Percentiles rank a stretch among this genome's conserved stretches.
These are phyloP conservation scores for Mycena haematopus DNA, from an alignment of 768 basidiomycete species.

Conservation along the genomic window DNA sequence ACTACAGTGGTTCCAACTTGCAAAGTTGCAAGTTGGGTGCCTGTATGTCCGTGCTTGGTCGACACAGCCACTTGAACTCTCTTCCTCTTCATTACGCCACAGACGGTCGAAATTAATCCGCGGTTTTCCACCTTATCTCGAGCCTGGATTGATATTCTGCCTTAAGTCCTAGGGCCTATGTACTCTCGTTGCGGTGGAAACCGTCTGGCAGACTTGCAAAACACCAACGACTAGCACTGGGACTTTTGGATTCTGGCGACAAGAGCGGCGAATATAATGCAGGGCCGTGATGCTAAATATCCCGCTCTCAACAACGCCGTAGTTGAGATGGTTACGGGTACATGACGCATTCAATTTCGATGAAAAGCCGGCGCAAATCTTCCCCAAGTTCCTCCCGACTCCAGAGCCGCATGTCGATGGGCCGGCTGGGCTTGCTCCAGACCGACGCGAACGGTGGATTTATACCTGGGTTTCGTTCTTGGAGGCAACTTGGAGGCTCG, in stretches of 20 bases:
- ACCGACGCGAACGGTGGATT: slow-evolving; percentile 10
- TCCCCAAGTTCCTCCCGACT: neutral
- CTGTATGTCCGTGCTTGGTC: neutral
- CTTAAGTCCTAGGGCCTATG: neutral
- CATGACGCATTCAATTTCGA: neutral
- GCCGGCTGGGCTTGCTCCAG: neutral
- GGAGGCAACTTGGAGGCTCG: too few species aligned
- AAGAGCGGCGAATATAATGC: neutral
- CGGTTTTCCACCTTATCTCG: slow-evolving; percentile 1
- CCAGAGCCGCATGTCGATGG: neutral
- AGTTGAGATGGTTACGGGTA: slow-evolving; percentile 10
- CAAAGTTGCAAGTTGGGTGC: neutral
- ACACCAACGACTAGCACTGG: neutral
- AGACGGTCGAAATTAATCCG: slow-evolving; percentile 11
- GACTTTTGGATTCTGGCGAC: slow-evolving; percentile 7
- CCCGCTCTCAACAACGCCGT: slow-evolving; percentile 7
- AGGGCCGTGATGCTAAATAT: neutral
- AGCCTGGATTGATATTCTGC: neutral
- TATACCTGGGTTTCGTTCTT: slow-evolving; percentile 5
- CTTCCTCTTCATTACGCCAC: neutral
- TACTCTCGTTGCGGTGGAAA: slow-evolving; percentile 9
- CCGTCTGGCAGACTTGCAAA: slow-evolving; percentile 6
- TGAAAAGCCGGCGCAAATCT: neutral
- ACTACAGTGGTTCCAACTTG: neutral
- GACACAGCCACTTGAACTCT: neutral